Evolutionary conservation across 2,329 filamentous ascomycete genomes (phyloP), one percentile per base, ranked within the genome.

Genomic region (Colletotrichum ledebouriae): DNA sequence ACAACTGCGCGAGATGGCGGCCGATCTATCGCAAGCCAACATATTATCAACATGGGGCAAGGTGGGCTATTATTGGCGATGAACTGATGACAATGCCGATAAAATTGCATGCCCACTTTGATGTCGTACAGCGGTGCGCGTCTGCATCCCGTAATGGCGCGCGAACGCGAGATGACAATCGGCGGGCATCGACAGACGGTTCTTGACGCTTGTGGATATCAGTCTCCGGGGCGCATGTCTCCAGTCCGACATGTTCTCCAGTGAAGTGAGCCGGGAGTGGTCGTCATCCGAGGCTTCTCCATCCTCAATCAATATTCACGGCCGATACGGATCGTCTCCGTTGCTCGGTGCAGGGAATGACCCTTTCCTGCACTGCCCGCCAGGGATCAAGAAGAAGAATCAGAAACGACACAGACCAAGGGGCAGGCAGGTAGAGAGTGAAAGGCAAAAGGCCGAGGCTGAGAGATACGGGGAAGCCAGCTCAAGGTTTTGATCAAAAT

Each of bases 331-430:
- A 34, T 63, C 42, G 52, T 20, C 12, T 63, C 60, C 60, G 53
- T 52, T 33, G 47, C 50, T 59, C 41, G 50, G 34, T 64, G 61
- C 65, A 68, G 61, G 65, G 65, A 42, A 29, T 29, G 41, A 41
- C 65, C 65, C 49, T 55, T 34, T 50, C 37, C 12, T 41, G 65
- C 55, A 68, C 61, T 46, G 65, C 61, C 65, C 50, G 60, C 55
- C 61, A 68, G 65, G 55, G 39, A 47, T 50, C 53, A 59, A 22
- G 22, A 22, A 22, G 2, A 4, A 22, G 22, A 22, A 22, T 22
- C 4, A 22, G 22, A 22, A 22, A 22, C 22, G 22, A 22, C 22
- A 22, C 4, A 57, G 47, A 41, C 47, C 62, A 55, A 66, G 59
- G 63, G 63, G 52, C 44, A 67, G 49, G 4, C 25, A 25, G 25